Base-by-base conservation (phyloP, 1,284 basidiomycete genomes). In the Naganishia liquefaciens region DNA sequence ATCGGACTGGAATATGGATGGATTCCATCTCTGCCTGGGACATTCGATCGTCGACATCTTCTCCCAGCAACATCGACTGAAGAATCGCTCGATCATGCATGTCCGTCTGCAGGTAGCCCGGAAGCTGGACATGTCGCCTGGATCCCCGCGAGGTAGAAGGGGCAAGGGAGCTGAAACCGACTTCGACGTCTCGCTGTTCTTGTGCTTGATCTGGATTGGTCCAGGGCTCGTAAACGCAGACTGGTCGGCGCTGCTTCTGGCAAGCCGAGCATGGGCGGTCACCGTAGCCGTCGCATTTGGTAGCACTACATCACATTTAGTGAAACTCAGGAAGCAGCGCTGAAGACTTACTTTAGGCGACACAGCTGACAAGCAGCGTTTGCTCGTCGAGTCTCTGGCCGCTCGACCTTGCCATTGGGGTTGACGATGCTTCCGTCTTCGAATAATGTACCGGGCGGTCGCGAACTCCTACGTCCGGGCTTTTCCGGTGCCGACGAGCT, bases 351-450 rank as follows among this genome's bases (percentile, higher is more conserved):
- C 55, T 44, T 49, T 23, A 58, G 47, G 37, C 55, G 30, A 49
- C 55, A 60, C 28, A 60, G 13, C 44, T 60, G 30, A 49, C 55
- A 60, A 19, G 55, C 55, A 19, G 47, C 46, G 39, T 60, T 60
- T n/a, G 55, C 55, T 49, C 55, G 55, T 9, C 55, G 55, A 19
- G 28, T 23, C 21, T 23, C 44, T 3, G 55, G 46, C 9, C 46
- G 37, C 33, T 60, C 55, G 15, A 60, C 55, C 37, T 60, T 19
- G 46, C 46, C 46, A 11, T 39, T 49, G 46, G 55, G 46, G 40
- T 60, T 60, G 46, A 60, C 46, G 30, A 60, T 60, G 21, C 30
- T 40, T n/a, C 55, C 55, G 25, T 60, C 44, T 50, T 60, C 55
- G 17, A 39, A 60, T 33, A 60, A 37, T 13, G 55, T 60, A 30